Base-by-base conservation (phyloP, 768 basidiomycete genomes). In the Phaeotremella fagi region DNA sequence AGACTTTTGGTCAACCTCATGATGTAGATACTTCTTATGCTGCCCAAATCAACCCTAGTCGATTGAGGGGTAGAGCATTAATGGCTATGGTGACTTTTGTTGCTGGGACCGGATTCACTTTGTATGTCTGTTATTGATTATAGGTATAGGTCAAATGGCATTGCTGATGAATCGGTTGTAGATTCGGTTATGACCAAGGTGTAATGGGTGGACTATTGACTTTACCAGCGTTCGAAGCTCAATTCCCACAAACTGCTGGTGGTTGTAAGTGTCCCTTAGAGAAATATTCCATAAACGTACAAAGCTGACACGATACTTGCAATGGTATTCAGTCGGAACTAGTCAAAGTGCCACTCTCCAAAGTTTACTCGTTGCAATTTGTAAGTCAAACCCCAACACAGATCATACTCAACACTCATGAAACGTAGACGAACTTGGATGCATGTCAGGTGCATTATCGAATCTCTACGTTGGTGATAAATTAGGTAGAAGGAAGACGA, bases 171-270 rank as follows among this genome's bases (percentile, higher is more conserved):
- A 18, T 24, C 23, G 9, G 41, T 18, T 66, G 60, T 16, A 46
- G 82, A n/a, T 83, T 84, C 55, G 83, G 84, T 77, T 85, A 84
- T 71, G 84, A 85, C 61, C 84, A 85, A 64, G 83, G 83, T 37
- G 84, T 84, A 27, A 83, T 85, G 83, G 81, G 80, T n/a, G 82
- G 83, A 16, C 74, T 84, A 20, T 71, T 85, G 45, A 83, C 80
- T 3, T 79, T 84, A 0, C 74, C 75, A 42, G 79, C 82, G 76
- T 86, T 85, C 50, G 82, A 82, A 57, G 79, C 74, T 25, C 77
- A 77, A 1, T 84, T 84, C 64, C 82, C 83, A 0, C 73, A 84
- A 60, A 80, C 82, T 1, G 73, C 79, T 3, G 77, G 79, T 28
- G 68, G 76, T 15, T 65, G 31, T 33, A 33, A 33, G 31, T 16